Evolutionary conservation across 257 asterid species (phyloP).

Genomic region (Leonotis leonurus): DNA sequence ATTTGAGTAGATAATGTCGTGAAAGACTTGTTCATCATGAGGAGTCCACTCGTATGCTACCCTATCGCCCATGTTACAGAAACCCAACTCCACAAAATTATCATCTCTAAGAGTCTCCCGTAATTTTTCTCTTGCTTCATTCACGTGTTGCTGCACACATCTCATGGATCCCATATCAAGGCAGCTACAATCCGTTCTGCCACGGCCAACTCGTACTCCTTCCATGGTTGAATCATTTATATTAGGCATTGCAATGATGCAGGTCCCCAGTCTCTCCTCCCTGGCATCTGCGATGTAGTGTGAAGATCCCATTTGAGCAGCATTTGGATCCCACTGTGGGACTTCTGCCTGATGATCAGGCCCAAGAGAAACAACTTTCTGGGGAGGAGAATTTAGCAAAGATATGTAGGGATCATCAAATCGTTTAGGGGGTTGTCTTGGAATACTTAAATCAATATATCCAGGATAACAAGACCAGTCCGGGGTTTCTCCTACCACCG

Average conservation of each 20-base stretch:
- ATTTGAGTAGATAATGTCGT: conserved; percentile 54
- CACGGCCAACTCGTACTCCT: conserved; percentile 34
- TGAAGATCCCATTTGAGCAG: background rate
- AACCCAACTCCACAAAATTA: conserved; percentile 47
- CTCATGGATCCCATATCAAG: conserved; percentile 64
- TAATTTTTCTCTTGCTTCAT: conserved; percentile 56
- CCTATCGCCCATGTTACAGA: conserved; percentile 65
- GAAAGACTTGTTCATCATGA: conserved; percentile 58
- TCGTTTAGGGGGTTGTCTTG: conserved; percentile 30
- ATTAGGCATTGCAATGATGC: conserved; percentile 40
- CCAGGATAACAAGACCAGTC: conserved; percentile 32
- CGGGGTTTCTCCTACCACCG: conserved; percentile 25
- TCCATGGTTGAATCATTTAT: conserved; percentile 18
- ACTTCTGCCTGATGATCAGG: conserved; percentile 60
- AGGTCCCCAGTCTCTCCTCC: conserved; percentile 37
- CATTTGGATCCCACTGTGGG: conserved; percentile 41
- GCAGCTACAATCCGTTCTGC: conserved; percentile 53
- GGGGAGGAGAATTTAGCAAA: conserved; percentile 33
- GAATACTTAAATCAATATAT: conserved; percentile 32
- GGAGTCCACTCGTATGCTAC: conserved; percentile 62
- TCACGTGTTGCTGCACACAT: conserved; percentile 64
- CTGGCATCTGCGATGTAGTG: background rate
- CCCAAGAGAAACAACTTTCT: conserved; percentile 61
- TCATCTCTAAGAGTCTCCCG: conserved; percentile 36
- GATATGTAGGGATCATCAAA: conserved; percentile 39